A percentile compares a stretch with the other conserved stretches of the same genome.
Conservation (phyloP, 2,329 filamentous ascomycete species). For the Epichloe uncinata region DNA sequence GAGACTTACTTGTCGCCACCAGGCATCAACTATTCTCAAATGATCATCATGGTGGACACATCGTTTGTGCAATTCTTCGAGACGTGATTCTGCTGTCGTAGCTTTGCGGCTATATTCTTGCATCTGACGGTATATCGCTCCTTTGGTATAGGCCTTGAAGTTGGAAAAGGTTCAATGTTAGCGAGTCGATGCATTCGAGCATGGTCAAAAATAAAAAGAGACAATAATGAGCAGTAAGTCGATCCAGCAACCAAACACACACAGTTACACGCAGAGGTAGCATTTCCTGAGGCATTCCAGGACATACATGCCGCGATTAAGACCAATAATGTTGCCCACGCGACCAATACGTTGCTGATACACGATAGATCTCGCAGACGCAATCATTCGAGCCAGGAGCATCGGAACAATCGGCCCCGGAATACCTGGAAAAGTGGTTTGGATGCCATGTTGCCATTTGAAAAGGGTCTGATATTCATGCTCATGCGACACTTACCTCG, state of each 20-base stretch:
- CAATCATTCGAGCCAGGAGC: background rate
- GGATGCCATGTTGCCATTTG: conserved; percentile 4
- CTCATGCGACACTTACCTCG: conserved; percentile 45
- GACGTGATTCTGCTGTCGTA: conserved; percentile 62
- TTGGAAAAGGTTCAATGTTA: background rate
- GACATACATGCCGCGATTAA: conserved; percentile 1
- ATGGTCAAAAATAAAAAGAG: background rate
- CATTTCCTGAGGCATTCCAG: background rate
- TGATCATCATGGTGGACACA: conserved; percentile 84
- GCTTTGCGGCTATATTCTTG: conserved; percentile 93
- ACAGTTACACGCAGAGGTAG: background rate
- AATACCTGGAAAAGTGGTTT: conserved; percentile 2
- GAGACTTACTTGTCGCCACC: conserved; percentile 75
- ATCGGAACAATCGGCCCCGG: background rate
- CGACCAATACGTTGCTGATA: background rate
- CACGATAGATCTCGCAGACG: conserved; percentile 3
- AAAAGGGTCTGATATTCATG: conserved; percentile 12
- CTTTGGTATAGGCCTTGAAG: conserved; percentile 45
- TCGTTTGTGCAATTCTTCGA: conserved; percentile 68
- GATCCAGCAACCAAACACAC: background rate
- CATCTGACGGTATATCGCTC: conserved; percentile 95
- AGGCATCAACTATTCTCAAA: conserved; percentile 76
- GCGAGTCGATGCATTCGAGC: background rate
- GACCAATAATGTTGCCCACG: background rate
- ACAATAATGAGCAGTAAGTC: background rate